Evolutionary conservation across 2,329 filamentous ascomycete species (phyloP), one percentile per base, ranked within the genome.

Genomic region (Stagonosporopsis chrysanthemi): DNA sequence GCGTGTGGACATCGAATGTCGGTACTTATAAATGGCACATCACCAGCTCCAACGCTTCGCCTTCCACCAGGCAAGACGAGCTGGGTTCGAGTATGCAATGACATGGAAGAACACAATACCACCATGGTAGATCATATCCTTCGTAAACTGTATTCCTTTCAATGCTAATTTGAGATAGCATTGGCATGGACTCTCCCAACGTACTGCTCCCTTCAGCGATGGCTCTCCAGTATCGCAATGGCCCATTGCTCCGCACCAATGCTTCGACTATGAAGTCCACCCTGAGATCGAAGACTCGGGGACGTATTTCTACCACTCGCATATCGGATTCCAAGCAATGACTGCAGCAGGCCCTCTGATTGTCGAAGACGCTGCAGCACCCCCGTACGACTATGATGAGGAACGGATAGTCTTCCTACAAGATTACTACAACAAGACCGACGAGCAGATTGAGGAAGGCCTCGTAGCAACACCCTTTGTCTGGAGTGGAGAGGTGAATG

Each of bases 281-380:
- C 81, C 85, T 0, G 72, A 82, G 3, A 40, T 69, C 1, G 82
- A 81, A 6, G 81, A 85, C 51, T 82, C 84, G 0, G 88, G 87
- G 4, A 86, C 86, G 0, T 90, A 88, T 66, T 89, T 87, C 68
- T 90, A 89, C 65, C 87, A 90, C 67, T 88, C 86, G 0, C 88
- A 90, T 59, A 79, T 89, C 15, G 86, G 81, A 0, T 84, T 89
- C 56, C 86, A 90, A 66, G 83, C 84, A 0, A 73, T 84, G 31
- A 84, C 85, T 14, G 84, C 84, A 0, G 72, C 80, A 6, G 88
- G 88, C 0, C 75, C 83, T 0, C 65, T 90, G 31, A 84, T 88
- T 42, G 81, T 90, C n/a, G 81, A 84, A 55, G 82, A 85, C 45
- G 67, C 69, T 33, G 71, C 67, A 0, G 35, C 52, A 14, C 67